phyloP scores from a whole-genome alignment of 768 basidiomycete species.

The Harrya chromipes region DNA sequence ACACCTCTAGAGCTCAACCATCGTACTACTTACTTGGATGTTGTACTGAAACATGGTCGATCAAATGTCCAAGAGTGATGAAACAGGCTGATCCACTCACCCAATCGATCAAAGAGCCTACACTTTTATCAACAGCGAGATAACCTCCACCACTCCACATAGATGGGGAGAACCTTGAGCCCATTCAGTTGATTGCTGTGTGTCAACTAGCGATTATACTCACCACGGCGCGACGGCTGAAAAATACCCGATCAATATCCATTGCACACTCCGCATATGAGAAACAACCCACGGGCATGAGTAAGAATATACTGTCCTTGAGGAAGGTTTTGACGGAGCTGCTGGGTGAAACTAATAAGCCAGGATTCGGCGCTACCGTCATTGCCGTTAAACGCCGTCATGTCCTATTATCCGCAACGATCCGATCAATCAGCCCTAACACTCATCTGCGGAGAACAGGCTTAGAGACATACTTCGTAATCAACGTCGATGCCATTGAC shows the following conservation, averaged over 20 bases:
- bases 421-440: not conserved
- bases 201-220: not conserved
- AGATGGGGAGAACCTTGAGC: conserved; percentile 18
- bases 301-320: conserved; percentile 32
- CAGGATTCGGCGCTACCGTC: conserved; percentile 38
- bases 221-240: conserved; percentile 21
- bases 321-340: conserved; percentile 32
- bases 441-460: no score
- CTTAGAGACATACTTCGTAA: conserved; percentile 36
- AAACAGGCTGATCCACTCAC: conserved; percentile 19
- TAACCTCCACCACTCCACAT: conserved; percentile 34
- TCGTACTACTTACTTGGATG: conserved; percentile 33
- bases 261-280: not conserved
- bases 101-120: conserved; percentile 46
- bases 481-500: conserved; percentile 55
- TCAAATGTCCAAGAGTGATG: not conserved
- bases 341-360: conserved; percentile 31
- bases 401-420: conserved; percentile 20
- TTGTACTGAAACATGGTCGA: conserved; percentile 23
- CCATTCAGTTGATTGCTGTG: not conserved
- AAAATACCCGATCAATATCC: not conserved
- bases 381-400: conserved; percentile 27
- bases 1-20: no score
- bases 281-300: conserved; percentile 32
- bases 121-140: conserved; percentile 31